Evolutionary conservation across 2,329 filamentous ascomycete species (phyloP), one percentile per base, ranked within the genome.

Genomic region (Coleophoma eucalyptorum): DNA sequence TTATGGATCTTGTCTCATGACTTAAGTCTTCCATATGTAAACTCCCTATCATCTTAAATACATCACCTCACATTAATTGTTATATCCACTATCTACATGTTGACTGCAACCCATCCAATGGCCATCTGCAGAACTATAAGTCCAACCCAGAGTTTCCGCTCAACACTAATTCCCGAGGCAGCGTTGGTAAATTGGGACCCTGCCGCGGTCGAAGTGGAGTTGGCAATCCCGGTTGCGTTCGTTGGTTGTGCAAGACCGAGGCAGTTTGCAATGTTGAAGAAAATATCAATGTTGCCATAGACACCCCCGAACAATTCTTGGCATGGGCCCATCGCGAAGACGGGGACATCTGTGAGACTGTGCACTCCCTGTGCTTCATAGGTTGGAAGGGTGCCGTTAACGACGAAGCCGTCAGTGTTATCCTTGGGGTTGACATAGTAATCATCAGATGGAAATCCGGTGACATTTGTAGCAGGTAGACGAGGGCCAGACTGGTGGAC

Each of bases 261-360:
- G 46, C 60, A 63, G 34, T 59, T 57, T 0, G 60, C 61, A 55
- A 90, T 88, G 67, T 84, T 83, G 71, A 84, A 90, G 61, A 90
- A 90, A 57, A 90, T 74, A 55, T 90, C 87, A 43, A 89, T 79
- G 63, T 83, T 87, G 67, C 75, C 83, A 58, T 84, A 89, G 3
- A 85, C 80, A 50, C 87, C 87, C 4, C 84, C 81, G 65, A 94
- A 94, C 13, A 79, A 71, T 61, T 89, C 84, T 67, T 90, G 85
- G 71, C 89, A 93, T 5, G 89, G 89, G 0, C 89, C 89, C 73
- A 80, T 79, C 1, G 88, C 86, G 61, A 88, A 93, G 18, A 94
- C 85, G 2, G 87, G 84, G 32, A 91, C 87, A 60, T 91, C 87
- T 1, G 87, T 91, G 55, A 91, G 72, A 20, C 83, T 88, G 72